Percentiles rank a stretch among this genome's conserved stretches.
phyloP scores from a whole-genome alignment of 495 filamentous ascomycete genomes.

The Penicillium waksmanii region DNA sequence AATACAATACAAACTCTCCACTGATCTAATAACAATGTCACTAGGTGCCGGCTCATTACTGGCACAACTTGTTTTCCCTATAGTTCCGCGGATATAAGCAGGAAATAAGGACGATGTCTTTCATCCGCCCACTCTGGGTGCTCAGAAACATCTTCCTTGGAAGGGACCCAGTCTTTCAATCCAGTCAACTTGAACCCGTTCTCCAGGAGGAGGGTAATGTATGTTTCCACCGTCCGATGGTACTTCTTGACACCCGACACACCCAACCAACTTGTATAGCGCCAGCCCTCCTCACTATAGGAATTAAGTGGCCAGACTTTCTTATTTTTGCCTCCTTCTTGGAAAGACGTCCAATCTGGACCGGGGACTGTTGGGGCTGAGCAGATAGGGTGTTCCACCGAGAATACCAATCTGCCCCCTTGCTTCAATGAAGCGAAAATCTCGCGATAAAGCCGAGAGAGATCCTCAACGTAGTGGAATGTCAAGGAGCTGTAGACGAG shows the following conservation, averaged over 20 bases:
- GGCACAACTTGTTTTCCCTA: no score
- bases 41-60: no score
- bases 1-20: no score
- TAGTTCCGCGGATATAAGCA: slow-evolving; percentile 21
- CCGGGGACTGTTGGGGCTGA: slow-evolving; percentile 21
- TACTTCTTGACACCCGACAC: slow-evolving; percentile 28
- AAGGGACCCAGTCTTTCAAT: slow-evolving; percentile 27
- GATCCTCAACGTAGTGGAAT: slow-evolving; percentile 30
- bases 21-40: no score
- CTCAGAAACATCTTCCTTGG: slow-evolving; percentile 15
- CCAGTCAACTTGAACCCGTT: slow-evolving; percentile 26
- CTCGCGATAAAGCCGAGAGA: slow-evolving; percentile 16
- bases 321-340: slow-evolving; percentile 1
- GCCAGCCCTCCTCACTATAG: slow-evolving; percentile 26
- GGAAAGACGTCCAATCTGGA: slow-evolving; percentile 17
- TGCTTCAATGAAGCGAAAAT: slow-evolving; percentile 17
- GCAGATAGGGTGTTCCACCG: slow-evolving; percentile 29
- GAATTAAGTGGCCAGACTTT: slow-evolving; percentile 28
- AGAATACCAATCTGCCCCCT: slow-evolving; percentile 22
- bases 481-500: slow-evolving; percentile 29
- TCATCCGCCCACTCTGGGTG: slow-evolving; percentile 22
- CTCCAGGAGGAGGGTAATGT: slow-evolving; percentile 23
- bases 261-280: slow-evolving; percentile 28
- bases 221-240: slow-evolving; percentile 32
- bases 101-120: slow-evolving; percentile 29